A percentile compares a stretch with the other conserved stretches of the same genome.
Evolutionary conservation across 441 rosid genomes (phyloP).

Genomic region (Flueggea neowawraea): DNA sequence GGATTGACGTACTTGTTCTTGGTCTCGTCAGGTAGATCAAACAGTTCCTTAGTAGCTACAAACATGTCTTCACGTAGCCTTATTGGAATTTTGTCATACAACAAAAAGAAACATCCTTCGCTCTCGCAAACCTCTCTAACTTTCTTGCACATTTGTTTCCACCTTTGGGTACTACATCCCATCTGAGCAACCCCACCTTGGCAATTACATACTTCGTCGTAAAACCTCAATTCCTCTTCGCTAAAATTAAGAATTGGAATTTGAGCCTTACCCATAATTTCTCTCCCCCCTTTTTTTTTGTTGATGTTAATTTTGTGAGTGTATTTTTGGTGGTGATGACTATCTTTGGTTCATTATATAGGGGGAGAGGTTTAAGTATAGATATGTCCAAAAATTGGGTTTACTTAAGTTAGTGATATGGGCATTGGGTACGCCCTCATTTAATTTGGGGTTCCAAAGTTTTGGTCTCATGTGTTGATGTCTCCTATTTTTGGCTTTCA

Average conservation of each 20-base stretch:
- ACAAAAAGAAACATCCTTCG: slow-evolving; percentile 33
- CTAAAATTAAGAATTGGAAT: background rate
- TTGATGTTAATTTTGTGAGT: background rate
- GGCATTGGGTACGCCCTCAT: too few relatives aligned
- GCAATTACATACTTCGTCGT: too few relatives aligned
- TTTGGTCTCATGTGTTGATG: background rate
- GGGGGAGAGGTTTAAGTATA: too few relatives aligned
- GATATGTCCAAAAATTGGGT: background rate
- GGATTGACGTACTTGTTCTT: slow-evolving; percentile 28
- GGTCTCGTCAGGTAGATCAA: slow-evolving; percentile 43
- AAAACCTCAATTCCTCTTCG: background rate
- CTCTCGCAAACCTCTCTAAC: slow-evolving; percentile 41
- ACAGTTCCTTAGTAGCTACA: slow-evolving; percentile 19
- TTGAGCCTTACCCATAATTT: background rate
- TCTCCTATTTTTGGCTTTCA: background rate
- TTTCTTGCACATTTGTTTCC: slow-evolving; percentile 21
- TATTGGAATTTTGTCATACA: slow-evolving; percentile 10
- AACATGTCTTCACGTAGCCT: slow-evolving; percentile 22
- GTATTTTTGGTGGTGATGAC: background rate
- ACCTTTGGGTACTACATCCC: background rate
- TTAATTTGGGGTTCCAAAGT: too few relatives aligned
- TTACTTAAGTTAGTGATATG: background rate
- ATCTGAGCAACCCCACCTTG: background rate
- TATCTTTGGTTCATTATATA: background rate
- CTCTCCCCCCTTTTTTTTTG: slow-evolving; percentile 9